These are phyloP conservation scores for Turnera subulata DNA, from an alignment of 345 rosid species.

Conservation along the genomic window DNA sequence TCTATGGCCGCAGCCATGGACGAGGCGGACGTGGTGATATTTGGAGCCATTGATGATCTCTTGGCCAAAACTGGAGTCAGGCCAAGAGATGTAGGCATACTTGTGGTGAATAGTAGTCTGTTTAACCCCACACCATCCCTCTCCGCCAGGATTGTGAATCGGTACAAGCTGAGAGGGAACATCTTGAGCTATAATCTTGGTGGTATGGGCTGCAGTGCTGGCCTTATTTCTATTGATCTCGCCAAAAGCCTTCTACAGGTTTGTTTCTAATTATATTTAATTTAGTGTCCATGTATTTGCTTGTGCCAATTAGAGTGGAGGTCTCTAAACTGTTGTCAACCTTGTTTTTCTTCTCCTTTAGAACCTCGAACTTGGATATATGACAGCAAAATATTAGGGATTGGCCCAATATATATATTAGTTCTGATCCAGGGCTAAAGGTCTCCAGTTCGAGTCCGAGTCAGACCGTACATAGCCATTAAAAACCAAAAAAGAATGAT, in stretches of 20 bases:
- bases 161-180: slow-evolving; percentile 18
- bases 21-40: slow-evolving; percentile 16
- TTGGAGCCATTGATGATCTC: slow-evolving; percentile 21
- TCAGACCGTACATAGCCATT: no score
- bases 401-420: no score
- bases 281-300: no score
- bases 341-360: no score
- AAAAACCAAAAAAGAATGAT: no score
- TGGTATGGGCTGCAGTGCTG: slow-evolving; percentile 32
- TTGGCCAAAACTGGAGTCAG: slow-evolving; percentile 12
- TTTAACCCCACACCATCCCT: slow-evolving; percentile 27
- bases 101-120: slow-evolving; percentile 23
- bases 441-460: no score
- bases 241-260: slow-evolving; percentile 15
- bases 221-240: slow-evolving; percentile 17
- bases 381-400: no score
- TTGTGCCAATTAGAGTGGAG: no score
- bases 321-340: no score
- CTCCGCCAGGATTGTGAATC: slow-evolving; percentile 18
- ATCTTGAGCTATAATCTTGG: slow-evolving; percentile 24
- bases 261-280: neutral
- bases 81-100: slow-evolving; percentile 15
- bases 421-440: no score
- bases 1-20: slow-evolving; percentile 5
- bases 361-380: no score